A percentile compares a stretch with the other conserved stretches of the same genome.
These are phyloP conservation scores for Ogataea dorogensis DNA, from an alignment of 805 yeast genomes.

Conservation along the genomic window DNA sequence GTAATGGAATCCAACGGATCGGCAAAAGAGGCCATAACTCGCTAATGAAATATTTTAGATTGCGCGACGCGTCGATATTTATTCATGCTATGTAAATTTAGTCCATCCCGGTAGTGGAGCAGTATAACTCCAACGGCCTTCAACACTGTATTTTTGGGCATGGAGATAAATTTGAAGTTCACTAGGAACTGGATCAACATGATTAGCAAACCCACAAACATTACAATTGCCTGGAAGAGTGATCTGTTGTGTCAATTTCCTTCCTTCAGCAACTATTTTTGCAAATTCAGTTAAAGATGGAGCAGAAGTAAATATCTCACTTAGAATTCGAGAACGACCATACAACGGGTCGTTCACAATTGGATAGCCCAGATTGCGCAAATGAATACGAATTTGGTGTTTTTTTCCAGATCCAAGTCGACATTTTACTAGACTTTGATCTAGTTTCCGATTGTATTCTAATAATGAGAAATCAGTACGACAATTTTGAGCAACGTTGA, in stretches of 20 bases:
- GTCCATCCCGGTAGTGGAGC: slow-evolving; percentile 26
- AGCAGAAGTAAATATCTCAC: slow-evolving; percentile 6
- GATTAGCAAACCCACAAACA: slow-evolving; percentile 35
- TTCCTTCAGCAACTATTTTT: slow-evolving; percentile 12
- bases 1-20: slow-evolving; percentile 37
- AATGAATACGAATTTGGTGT: slow-evolving; percentile 56
- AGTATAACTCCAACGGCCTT: slow-evolving; percentile 33
- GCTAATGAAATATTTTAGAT: slow-evolving; percentile 5
- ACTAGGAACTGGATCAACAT: slow-evolving; percentile 30
- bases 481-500: slow-evolving; percentile 15
- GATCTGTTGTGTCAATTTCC: slow-evolving; percentile 17
- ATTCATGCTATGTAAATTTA: slow-evolving; percentile 4
- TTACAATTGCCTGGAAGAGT: slow-evolving; percentile 27
- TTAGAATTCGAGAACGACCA: slow-evolving; percentile 10
- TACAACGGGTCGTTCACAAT: slow-evolving; percentile 35
- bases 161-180: slow-evolving; percentile 44
- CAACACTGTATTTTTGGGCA: slow-evolving; percentile 37
- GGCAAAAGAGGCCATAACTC: slow-evolving; percentile 17
- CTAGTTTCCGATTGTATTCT: slow-evolving; percentile 25
- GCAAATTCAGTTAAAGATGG: no score
- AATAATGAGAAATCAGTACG: slow-evolving; percentile 21
- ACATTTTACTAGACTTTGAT: slow-evolving; percentile 43
- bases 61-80: slow-evolving; percentile 16
- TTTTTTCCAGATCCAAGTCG: slow-evolving; percentile 48
- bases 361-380: slow-evolving; percentile 43